Percentiles rank a stretch among this genome's conserved stretches.
These are phyloP conservation scores for Parathielavia hyrcaniae DNA, from an alignment of 495 filamentous ascomycete species.

Conservation along the genomic window DNA sequence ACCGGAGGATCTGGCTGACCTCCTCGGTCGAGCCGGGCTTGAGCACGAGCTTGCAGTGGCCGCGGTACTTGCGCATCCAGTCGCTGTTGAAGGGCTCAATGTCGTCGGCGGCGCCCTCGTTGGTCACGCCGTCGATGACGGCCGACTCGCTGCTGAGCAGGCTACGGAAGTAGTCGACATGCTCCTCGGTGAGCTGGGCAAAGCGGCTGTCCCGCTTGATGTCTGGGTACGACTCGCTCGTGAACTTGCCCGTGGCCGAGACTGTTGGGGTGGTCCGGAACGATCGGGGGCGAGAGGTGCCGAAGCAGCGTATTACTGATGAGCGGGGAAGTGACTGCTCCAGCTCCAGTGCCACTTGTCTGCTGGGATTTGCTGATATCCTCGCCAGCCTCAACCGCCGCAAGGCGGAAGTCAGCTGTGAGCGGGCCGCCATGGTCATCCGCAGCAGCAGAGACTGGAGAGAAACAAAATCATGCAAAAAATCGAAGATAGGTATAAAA, in stretches of 20 bases:
- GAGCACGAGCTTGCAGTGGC: constrained; percentile 77
- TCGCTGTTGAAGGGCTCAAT: constrained; percentile 91
- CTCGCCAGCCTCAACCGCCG: constrained; percentile 23
- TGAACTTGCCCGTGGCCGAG: constrained; percentile 55
- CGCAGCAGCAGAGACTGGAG: not conserved
- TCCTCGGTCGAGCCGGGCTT: constrained; percentile 78
- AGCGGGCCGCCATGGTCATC: constrained; percentile 25
- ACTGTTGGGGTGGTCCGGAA: constrained; percentile 26
- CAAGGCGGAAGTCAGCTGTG: constrained; percentile 22
- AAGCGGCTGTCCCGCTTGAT: constrained; percentile 74
- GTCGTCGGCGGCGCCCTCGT: constrained; percentile 62
- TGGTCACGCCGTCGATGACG: constrained; percentile 74
- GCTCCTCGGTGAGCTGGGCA: constrained; percentile 59
- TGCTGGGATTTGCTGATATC: constrained; percentile 12
- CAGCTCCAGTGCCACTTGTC: constrained; percentile 17
- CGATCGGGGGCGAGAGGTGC: constrained; percentile 29
- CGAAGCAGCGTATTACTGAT: constrained; percentile 29
- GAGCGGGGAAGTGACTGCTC: constrained; percentile 17
- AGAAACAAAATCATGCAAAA: not conserved
- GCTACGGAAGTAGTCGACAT: constrained; percentile 72
- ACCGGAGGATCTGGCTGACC: constrained; percentile 78
- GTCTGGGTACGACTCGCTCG: constrained; percentile 77
- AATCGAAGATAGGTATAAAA: not conserved
- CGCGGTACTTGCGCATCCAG: constrained; percentile 99
- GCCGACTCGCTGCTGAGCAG: constrained; percentile 70